Evolutionary conservation across 2,329 filamentous ascomycete species (phyloP).

Genomic region (Bipolaris zeicola): DNA sequence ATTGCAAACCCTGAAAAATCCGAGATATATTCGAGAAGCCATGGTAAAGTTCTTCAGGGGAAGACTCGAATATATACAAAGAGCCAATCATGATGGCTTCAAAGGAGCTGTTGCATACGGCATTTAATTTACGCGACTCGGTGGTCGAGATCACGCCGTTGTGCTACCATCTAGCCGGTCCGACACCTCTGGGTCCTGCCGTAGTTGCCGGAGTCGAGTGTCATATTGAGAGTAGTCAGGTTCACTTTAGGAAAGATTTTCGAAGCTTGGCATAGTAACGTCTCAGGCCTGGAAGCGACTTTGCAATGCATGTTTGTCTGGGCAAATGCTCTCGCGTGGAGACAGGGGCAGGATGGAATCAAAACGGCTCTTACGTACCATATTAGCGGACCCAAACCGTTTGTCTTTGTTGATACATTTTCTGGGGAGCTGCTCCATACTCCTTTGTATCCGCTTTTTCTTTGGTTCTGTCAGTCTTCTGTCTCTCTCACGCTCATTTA

Average conservation of each 20-base stretch:
- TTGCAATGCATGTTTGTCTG: background rate
- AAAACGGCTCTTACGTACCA: background rate
- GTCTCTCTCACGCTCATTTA: background rate
- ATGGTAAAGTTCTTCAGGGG: background rate
- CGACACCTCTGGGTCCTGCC: background rate
- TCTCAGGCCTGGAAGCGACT: background rate
- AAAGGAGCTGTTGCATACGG: background rate
- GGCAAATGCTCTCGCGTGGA: background rate
- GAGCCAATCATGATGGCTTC: background rate
- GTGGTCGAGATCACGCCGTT: background rate
- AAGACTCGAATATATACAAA: background rate
- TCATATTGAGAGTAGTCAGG: background rate
- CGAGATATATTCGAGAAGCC: background rate
- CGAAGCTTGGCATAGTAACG: background rate
- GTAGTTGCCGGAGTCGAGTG: conserved; percentile 1
- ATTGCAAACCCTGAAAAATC: background rate
- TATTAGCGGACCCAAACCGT: background rate
- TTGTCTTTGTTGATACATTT: background rate
- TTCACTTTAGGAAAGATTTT: background rate
- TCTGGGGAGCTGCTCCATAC: background rate
- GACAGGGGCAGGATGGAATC: background rate
- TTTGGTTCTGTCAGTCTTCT: background rate
- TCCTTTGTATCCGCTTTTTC: background rate
- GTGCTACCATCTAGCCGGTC: background rate
- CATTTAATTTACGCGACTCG: background rate